Conservation (phyloP, 331 rosid species). For the Telfairia occidentalis region DNA sequence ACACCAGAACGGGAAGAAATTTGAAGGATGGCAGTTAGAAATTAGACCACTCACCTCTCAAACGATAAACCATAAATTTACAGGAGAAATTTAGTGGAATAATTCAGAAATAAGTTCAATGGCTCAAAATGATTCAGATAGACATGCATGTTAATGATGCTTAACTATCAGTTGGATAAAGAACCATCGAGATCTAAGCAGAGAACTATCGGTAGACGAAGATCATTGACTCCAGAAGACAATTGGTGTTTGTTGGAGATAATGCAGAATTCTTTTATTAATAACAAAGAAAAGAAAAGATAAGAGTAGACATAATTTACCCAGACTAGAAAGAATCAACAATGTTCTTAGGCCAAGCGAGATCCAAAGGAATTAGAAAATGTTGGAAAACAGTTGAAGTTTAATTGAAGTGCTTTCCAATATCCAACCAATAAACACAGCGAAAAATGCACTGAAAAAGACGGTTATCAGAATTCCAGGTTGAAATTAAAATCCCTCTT, state of each 20-base stretch:
- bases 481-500: not conserved
- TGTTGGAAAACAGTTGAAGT: not conserved
- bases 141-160: conserved; percentile 4
- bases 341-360: conserved; percentile 13
- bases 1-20: conserved; percentile 6
- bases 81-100: not conserved
- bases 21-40: conserved; percentile 8
- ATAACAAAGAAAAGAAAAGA: not conserved
- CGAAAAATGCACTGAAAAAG: not conserved
- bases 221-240: conserved; percentile 21
- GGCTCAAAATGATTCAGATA: conserved; percentile 7
- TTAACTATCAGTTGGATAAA: not conserved
- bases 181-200: conserved; percentile 43
- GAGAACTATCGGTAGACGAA: conserved; percentile 14
- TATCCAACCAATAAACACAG: not conserved
- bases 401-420: not conserved
- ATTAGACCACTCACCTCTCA: not conserved
- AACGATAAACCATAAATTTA: not conserved
- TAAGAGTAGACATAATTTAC: not conserved
- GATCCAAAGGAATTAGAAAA: conserved; percentile 28
- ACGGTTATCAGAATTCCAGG: not conserved
- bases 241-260: not conserved
- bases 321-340: not conserved
- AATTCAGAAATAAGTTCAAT: not conserved
- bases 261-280: not conserved